Evolutionary conservation across 257 asterid genomes (phyloP).

Genomic region (Lavandula angustifolia): DNA sequence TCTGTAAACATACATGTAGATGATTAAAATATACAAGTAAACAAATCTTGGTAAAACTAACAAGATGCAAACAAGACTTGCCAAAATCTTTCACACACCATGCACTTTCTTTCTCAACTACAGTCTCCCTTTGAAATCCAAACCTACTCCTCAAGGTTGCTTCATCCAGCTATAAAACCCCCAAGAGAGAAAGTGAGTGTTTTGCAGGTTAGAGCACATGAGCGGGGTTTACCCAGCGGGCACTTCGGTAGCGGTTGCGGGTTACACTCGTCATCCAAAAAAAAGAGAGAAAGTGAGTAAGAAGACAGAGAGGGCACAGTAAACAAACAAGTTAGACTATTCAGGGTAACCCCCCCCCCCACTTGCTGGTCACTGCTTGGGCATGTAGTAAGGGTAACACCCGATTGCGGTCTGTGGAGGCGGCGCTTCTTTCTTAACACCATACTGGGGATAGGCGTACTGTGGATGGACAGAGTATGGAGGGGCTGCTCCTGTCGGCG

Average conservation of each 20-base stretch:
- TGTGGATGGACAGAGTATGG: conserved; percentile 52
- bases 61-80: not conserved
- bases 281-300: not conserved
- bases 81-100: not conserved
- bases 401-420: conserved; percentile 47
- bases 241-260: no score
- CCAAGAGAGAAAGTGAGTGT: not conserved
- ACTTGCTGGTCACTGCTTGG: conserved; percentile 46
- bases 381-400: conserved; percentile 71
- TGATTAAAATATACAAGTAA: not conserved
- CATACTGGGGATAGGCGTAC: conserved; percentile 59
- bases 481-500: conserved; percentile 43
- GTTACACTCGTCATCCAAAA: no score
- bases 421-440: conserved; percentile 45
- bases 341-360: conserved; percentile 13
- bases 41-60: no score
- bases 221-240: no score
- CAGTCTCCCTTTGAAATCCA: not conserved
- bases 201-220: no score
- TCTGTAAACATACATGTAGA: not conserved
- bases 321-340: not conserved
- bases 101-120: conserved; percentile 2
- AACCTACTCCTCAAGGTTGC: conserved; percentile 12
- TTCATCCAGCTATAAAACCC: conserved; percentile 24
- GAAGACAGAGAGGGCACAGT: not conserved